Evolutionary conservation across 2,329 filamentous ascomycete genomes (phyloP), one percentile per base, ranked within the genome.

Genomic region (Colletotrichum graminicola): DNA sequence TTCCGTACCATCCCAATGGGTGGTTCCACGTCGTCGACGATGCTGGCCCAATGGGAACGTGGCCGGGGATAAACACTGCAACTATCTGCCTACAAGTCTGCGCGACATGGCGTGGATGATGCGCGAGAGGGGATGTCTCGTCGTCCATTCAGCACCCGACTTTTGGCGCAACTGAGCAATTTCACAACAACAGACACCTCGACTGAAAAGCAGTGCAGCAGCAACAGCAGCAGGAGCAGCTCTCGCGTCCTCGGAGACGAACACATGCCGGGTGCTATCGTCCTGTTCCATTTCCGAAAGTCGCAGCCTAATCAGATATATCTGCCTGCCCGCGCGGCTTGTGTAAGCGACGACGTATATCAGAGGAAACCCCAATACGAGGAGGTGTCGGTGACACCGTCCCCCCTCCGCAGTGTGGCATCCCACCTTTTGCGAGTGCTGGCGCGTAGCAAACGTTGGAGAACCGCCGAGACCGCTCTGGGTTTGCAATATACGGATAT

Each of bases 11-110:
- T 47, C 41, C 62, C 62, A 70, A 60, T 55, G 62, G 67, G 23
- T 32, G 32, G 55, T 70, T 66, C 56, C 67, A 57, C 64, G 49
- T 71, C 67, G 51, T 55, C 43, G 57, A 52, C 51, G 43, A 62
- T 52, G 64, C 34, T 67, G 56, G 63, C 51, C 67, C 63, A 71
- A 71, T 71, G 57, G 57, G 63, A 71, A 49, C 49, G 60, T 67
- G 55, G 62, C 63, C 62, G 62, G 62, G 45, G n/a, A 16, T 29
- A 21, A n/a, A 21, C 29, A 29, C 23, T 62, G 32, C 45, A 62
- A 62, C 34, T 41, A 39, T 36, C 52, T 55, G 52, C 52, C 52
- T 55, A 55, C 32, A 55, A 45, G 62, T 66, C 62, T 66, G 55
- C 55, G 67, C 62, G 49, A 66, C 49, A 70, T 56, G 55, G 49